Evolutionary conservation across 1,284 basidiomycete genomes (phyloP).

Genomic region (Rhizoctonia solani): DNA sequence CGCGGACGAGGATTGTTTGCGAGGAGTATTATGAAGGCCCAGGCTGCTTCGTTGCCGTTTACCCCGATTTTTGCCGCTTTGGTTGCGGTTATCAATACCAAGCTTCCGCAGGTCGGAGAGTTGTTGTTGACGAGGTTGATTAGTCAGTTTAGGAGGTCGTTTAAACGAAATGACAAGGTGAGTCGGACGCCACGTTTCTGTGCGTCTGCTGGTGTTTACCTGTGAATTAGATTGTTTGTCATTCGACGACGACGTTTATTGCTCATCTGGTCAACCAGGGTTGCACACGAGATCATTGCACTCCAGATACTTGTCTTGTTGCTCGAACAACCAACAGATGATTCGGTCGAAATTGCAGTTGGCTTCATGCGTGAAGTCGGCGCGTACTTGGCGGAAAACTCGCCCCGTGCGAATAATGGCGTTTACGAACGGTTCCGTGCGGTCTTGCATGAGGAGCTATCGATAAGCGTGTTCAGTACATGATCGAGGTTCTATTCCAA

Average conservation of each 20-base stretch:
- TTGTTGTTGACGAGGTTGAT: constrained; percentile 86
- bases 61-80: constrained; percentile 97
- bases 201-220: constrained; percentile 2
- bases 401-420: constrained; percentile 90
- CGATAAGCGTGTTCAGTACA: constrained; percentile 97
- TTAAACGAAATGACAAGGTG: constrained; percentile 98
- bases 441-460: constrained; percentile 94
- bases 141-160: constrained; percentile 92
- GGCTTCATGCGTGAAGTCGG: constrained; percentile 98
- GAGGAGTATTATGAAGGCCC: constrained; percentile 96
- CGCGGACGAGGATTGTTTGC: constrained; percentile 88
- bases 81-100: constrained; percentile 95
- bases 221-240: constrained; percentile 74
- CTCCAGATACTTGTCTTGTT: constrained; percentile 94
- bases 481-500: constrained; percentile 99
- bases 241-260: constrained; percentile 94
- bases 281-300: constrained; percentile 93
- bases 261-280: constrained; percentile 97
- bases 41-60: constrained; percentile 94
- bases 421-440: constrained; percentile 96
- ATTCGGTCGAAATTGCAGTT: constrained; percentile 97
- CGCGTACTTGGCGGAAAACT: constrained; percentile 90
- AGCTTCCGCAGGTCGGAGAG: constrained; percentile 95
- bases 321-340: constrained; percentile 94
- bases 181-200: constrained; percentile 42